A percentile compares a stretch with the other conserved stretches of the same genome.
Conservation (phyloP, 2,329 filamentous ascomycete species). For the Botrytis porri region DNA sequence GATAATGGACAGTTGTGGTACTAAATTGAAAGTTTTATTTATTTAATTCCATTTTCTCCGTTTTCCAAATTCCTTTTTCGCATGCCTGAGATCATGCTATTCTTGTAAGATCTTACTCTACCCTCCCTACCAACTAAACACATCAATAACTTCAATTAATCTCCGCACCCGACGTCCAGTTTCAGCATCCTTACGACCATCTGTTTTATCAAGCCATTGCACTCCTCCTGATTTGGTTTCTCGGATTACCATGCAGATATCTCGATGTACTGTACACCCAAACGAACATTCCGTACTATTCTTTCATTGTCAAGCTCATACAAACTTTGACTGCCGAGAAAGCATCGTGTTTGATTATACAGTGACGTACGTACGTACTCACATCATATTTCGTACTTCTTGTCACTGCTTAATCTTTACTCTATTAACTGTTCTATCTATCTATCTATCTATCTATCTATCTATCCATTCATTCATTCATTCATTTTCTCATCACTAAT, state of each 20-base stretch:
- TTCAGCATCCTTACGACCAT: not conserved
- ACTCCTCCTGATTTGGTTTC: not conserved
- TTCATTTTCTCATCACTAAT: not conserved
- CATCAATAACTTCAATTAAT: not conserved
- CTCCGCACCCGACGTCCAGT: not conserved
- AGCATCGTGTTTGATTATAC: not conserved
- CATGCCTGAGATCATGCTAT: not conserved
- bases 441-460: not conserved
- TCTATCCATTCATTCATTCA: not conserved
- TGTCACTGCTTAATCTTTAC: not conserved
- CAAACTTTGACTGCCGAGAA: not conserved
- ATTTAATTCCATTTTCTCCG: not conserved
- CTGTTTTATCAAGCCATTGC: rapidly evolving
- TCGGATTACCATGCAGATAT: not conserved
- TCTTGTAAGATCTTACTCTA: too few relatives aligned
- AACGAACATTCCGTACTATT: not conserved
- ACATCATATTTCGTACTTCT: not conserved
- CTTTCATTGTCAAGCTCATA: too few relatives aligned
- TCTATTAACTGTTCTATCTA: too few relatives aligned
- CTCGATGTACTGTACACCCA: not conserved
- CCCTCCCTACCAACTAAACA: not conserved
- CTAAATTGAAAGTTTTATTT: not conserved
- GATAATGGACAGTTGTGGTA: not conserved
- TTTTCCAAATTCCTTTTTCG: not conserved
- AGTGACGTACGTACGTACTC: not conserved